Base-by-base conservation (phyloP, 768 basidiomycete genomes). In the Tephrocybe sp. region DNA sequence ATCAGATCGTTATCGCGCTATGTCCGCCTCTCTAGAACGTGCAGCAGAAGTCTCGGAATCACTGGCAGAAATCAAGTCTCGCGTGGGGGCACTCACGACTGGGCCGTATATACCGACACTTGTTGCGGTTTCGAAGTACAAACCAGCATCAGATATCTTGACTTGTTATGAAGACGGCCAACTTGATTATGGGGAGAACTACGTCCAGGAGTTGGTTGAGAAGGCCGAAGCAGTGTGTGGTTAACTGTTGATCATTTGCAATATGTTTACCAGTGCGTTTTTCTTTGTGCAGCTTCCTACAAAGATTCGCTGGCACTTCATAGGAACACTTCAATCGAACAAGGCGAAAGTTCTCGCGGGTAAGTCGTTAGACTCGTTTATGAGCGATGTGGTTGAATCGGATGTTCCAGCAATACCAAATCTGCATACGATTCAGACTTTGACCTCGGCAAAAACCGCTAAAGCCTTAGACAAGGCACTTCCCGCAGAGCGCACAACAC, bases 281-380 rank as follows among this genome's bases (percentile, higher is more conserved):
- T 48, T 51, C 36, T 21, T 44, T 39, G 23, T 46, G 18, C 63
- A 96, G 93, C 80, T 98, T n/a, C 92, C 96, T 1, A 55, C 59
- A 20, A 88, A 91, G 56, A 93, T 98, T 58, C 79, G 86, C 55
- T 98, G 96, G 96, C 96, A 98, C 70, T 98, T 96, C 66, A 96
- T 98, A 58, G 96, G 96, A 6, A 83, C 87, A 2, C 71, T 98
- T 17, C 94, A 98, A 65, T 90, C 90, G 11, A 98, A 98, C 70
- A 98, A 98, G 68, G 84, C 87, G 25, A 98, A 95, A 70, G 72
- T 73, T n/a, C 79, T 96, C 14, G 92, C 94, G 26, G 72, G 95
- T 93, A 76, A 62, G 65, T 61, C 32, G 34, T 28, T 25, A 18
- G 21, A 10, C 21, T 20, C 4, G 24, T 23, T 39, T 4, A 8